A percentile compares a stretch with the other conserved stretches of the same genome.
phyloP scores from a whole-genome alignment of 805 yeast genomes.

The Candida ponderosae region DNA sequence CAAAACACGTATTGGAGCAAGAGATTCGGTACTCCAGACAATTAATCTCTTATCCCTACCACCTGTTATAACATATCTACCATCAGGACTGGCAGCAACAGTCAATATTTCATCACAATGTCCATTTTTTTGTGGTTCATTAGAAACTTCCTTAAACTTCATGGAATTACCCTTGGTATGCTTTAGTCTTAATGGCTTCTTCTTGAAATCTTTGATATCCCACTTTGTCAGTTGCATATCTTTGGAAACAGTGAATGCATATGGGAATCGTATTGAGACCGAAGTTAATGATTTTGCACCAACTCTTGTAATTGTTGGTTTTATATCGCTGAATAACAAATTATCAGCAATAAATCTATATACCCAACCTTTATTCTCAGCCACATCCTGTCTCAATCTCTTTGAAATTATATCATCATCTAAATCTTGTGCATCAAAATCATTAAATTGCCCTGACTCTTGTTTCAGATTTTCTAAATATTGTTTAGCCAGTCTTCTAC shows the following conservation, averaged over 20 bases:
- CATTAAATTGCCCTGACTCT: slow-evolving; percentile 37
- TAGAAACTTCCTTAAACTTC: slow-evolving; percentile 25
- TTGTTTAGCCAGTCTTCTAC: slow-evolving; percentile 90
- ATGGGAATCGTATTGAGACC: slow-evolving; percentile 29
- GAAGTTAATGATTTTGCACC: slow-evolving; percentile 51
- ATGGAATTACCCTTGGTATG: slow-evolving; percentile 57
- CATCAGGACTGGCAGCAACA: slow-evolving; percentile 82
- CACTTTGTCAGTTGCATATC: slow-evolving; percentile 77
- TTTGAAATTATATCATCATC: slow-evolving; percentile 81
- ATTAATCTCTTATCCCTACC: slow-evolving; percentile 76
- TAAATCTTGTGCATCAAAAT: slow-evolving; percentile 84
- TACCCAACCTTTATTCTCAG: slow-evolving; percentile 79
- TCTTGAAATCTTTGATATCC: slow-evolving; percentile 47
- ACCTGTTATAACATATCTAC: slow-evolving; percentile 85
- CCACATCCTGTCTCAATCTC: slow-evolving; percentile 80
- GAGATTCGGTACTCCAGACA: slow-evolving; percentile 78
- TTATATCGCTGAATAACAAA: slow-evolving; percentile 32
- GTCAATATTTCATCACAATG: slow-evolving; percentile 72
- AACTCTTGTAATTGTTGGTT: slow-evolving; percentile 43
- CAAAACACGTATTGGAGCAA: slow-evolving; percentile 69
- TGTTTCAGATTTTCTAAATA: slow-evolving; percentile 72
- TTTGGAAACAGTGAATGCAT: slow-evolving; percentile 74
- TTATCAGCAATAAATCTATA: slow-evolving; percentile 58
- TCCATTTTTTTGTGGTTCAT: slow-evolving; percentile 53
- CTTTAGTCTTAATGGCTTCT: slow-evolving; percentile 59